Percentiles rank a stretch among this genome's conserved stretches.
Conservation (phyloP, 192 early-diverging fungal genomes). For the Coemansia sp. region DNA sequence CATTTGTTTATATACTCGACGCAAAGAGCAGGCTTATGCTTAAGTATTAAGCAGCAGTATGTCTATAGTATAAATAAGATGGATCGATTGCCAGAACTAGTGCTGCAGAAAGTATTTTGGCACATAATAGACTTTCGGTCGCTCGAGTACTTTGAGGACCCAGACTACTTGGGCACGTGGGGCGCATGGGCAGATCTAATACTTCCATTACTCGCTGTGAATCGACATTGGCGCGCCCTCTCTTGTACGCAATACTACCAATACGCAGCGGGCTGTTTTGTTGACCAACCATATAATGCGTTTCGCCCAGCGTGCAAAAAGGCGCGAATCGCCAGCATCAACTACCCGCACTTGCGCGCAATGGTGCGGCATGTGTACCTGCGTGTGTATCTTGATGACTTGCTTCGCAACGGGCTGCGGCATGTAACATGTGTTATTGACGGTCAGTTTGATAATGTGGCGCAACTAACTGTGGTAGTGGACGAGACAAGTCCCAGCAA, state of each 20-base stretch:
- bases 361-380: constrained; percentile 2
- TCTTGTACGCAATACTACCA: constrained; percentile 4
- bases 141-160: constrained; percentile 6
- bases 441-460: not conserved
- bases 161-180: not conserved
- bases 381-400: not conserved
- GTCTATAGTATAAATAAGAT: not conserved
- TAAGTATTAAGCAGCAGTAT: too few species aligned
- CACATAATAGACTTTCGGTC: not conserved
- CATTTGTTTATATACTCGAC: too few species aligned
- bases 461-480: not conserved
- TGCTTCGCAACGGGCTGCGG: not conserved
- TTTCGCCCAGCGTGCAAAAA: not conserved
- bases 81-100: not conserved
- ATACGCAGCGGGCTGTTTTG: constrained; percentile 1
- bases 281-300: not conserved
- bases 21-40: too few species aligned
- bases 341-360: not conserved
- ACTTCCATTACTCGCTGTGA: not conserved
- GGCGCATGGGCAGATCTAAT: not conserved
- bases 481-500: not conserved
- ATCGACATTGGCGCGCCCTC: not conserved
- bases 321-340: not conserved
- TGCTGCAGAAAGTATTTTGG: not conserved
- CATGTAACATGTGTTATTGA: too few species aligned